Base-by-base conservation (phyloP, 345 rosid species). In the Boechera stricta region DNA sequence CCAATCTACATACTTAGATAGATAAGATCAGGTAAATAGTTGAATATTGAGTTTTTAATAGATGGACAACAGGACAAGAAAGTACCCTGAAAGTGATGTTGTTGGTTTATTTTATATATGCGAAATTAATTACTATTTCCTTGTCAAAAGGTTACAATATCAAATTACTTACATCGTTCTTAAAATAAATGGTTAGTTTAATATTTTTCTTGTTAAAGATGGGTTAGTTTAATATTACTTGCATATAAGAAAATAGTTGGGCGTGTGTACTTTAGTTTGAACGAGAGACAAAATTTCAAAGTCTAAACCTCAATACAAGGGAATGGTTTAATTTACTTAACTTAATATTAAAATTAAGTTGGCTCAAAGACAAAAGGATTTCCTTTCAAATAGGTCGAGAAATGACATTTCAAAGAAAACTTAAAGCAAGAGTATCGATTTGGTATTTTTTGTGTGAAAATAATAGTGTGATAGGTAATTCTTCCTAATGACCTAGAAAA, bases 241-340 rank as follows among this genome's bases (percentile, higher is more conserved):
- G 35, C 28, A 42, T 55, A 54, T 18, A 57, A 10, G 18, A 31
- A 64, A 63, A 42, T 41, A 42, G 62, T 73, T 52, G 29, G 33
- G 70, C 53, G 42, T 16, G 44, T 29, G 63, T 73, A 32, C 49
- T 70, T 57, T 72, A 51, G 41, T 32, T 73, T 73, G 26, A 73
- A 52, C 10, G 16, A 32, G 64, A 53, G 29, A 47, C 57, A 74
- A 44, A 54, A 1, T 54, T 54, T 74, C 77, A 64, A 74, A 64
- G 71, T 64, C 64, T 44, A 24, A 64, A 55, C 77, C 77, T 32
- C 57, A 74, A 64, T 64, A 54, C 44, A 74, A 64, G 77, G 64
- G 32, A 54, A 53, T 31, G 55, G 77, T 64, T 64, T 54, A 28
- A 33, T 21, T 21, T 28, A 28, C 51, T 13, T 24, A 71, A 71